phyloP scores from a whole-genome alignment of 768 basidiomycete species.

The Symmetrospora coprosmae region DNA sequence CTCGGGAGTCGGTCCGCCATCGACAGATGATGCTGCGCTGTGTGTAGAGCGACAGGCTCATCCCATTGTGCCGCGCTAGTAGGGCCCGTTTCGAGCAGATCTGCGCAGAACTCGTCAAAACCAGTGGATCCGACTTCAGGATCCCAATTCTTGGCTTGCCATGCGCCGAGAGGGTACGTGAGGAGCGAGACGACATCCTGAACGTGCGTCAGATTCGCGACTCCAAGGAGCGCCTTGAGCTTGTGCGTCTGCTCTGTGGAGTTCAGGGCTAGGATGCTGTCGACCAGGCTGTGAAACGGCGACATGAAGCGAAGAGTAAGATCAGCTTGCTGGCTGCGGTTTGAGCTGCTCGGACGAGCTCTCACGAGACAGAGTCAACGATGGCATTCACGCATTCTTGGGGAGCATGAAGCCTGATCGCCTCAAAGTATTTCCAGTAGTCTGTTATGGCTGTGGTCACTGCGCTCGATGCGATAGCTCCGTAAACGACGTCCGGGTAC shows the following conservation, averaged over 20 bases:
- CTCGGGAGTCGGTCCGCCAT: background rate
- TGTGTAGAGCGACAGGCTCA: too few relatives aligned
- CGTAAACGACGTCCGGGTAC: constrained; percentile 76
- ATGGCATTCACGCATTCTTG: constrained; percentile 23
- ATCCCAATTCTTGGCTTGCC: constrained; percentile 85
- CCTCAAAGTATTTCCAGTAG: constrained; percentile 78
- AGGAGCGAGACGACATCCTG: constrained; percentile 63
- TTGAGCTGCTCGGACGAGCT: constrained; percentile 24
- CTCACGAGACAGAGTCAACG: constrained; percentile 8
- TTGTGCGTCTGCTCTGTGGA: constrained; percentile 42
- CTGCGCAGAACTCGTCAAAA: constrained; percentile 50
- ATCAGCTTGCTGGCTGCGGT: constrained; percentile 18
- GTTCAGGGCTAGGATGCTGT: constrained; percentile 44
- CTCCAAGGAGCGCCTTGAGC: constrained; percentile 65
- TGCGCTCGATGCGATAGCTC: constrained; percentile 76
- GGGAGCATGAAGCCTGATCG: constrained; percentile 49
- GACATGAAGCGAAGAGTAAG: constrained; percentile 35
- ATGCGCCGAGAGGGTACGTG: constrained; percentile 52
- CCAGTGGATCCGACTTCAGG: constrained; percentile 48
- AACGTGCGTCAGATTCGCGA: constrained; percentile 53
- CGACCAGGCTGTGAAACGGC: constrained; percentile 49
- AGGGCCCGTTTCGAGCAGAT: background rate
- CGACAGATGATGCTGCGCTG: constrained; percentile 34
- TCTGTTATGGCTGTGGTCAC: constrained; percentile 71
- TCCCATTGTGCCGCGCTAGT: constrained; percentile 25